Percentiles rank a stretch among this genome's conserved stretches.
phyloP scores from a whole-genome alignment of 164 flowering plant species.

The Euptelea pleiosperma region DNA sequence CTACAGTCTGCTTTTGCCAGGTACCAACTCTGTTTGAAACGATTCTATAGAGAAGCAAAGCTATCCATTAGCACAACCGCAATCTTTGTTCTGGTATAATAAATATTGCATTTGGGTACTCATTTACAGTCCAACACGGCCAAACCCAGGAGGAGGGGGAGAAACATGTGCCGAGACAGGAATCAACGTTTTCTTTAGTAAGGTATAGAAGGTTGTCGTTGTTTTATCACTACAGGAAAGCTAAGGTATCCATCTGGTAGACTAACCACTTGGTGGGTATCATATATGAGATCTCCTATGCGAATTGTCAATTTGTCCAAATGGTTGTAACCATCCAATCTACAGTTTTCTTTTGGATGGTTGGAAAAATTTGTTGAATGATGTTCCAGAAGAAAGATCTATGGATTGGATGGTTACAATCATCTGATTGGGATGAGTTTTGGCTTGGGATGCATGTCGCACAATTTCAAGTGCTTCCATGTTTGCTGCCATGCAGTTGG shows the following conservation, averaged over 20 bases:
- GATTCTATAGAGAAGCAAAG: neutral
- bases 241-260: no score
- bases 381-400: neutral
- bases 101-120: neutral
- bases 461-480: no score
- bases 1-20: slow-evolving; percentile 88
- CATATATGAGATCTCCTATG: no score
- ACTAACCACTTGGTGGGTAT: no score
- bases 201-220: slow-evolving; percentile 39
- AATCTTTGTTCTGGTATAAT: neutral
- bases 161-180: slow-evolving; percentile 98
- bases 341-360: neutral
- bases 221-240: no score
- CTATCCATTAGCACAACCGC: neutral
- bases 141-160: slow-evolving; percentile 82
- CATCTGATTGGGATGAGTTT: no score
- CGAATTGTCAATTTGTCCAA: no score
- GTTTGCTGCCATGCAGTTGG: no score
- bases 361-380: neutral
- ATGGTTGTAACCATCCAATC: neutral
- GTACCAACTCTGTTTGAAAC: slow-evolving; percentile 27
- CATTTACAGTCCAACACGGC: slow-evolving; percentile 75
- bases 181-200: slow-evolving; percentile 70
- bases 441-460: no score
- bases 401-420: no score